Conservation (phyloP, 768 basidiomycete species). For the Lentinula sp. region DNA sequence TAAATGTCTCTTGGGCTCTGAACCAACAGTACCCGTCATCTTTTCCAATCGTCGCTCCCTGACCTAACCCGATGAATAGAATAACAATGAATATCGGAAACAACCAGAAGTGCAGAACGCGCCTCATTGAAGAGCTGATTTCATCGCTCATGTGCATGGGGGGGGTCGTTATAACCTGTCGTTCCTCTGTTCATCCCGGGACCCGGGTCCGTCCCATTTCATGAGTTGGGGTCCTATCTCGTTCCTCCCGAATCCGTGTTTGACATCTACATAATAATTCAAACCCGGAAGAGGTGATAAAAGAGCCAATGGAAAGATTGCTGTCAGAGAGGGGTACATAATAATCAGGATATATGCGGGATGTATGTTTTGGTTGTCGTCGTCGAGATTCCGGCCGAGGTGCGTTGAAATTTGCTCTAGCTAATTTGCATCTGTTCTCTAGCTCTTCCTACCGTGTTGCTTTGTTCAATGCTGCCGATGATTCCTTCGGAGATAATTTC, state of each 20-base stretch:
- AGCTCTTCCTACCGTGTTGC: too few species aligned
- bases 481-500: too few species aligned
- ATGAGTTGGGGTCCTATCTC: too few species aligned
- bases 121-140: constrained; percentile 71
- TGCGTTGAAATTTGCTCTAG: too few species aligned
- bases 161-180: constrained; percentile 44
- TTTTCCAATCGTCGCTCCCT: neutral
- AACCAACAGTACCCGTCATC: neutral
- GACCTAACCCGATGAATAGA: constrained; percentile 22
- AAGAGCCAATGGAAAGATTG: constrained; percentile 95
- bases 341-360: too few species aligned
- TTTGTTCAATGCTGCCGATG: too few species aligned
- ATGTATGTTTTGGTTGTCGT: too few species aligned
- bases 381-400: too few species aligned
- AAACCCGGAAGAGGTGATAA: constrained; percentile 90
- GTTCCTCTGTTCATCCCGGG: too few species aligned
- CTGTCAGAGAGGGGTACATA: constrained; percentile 67
- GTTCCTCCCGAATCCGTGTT: constrained; percentile 67
- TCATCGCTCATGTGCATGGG: constrained; percentile 49
- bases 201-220: too few species aligned
- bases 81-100: constrained; percentile 64
- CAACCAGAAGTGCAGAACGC: constrained; percentile 69
- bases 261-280: constrained; percentile 85
- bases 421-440: too few species aligned
- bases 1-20: constrained; percentile 5